Evolutionary conservation across 805 yeast species (phyloP), one percentile per base, ranked within the genome.

Genomic region (Saccharomycopsis javanensis): DNA sequence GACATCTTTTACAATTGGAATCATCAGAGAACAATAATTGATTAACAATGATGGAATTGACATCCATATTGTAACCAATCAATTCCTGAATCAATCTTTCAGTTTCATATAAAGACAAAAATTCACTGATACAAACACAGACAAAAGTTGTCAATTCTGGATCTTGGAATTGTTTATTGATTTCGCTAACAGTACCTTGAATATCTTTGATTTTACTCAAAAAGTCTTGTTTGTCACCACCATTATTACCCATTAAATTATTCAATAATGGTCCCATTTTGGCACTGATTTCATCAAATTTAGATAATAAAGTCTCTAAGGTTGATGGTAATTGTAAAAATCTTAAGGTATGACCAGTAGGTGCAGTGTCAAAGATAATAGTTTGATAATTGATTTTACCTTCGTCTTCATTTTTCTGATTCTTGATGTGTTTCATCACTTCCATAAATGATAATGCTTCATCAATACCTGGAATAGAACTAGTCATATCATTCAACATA

Each of bases 401-500:
- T 64, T 64, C 5, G 66, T 58, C 58, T 67, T 68, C 23, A 68
- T 70, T 28, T 63, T 65, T 50, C 72, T 87, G 94, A 63, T 80
- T 82, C 72, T 90, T 91, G 71, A 94, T 91, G 68, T 94, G 98
- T 70, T 94, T 94, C 79, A 94, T 81, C 34, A 94, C 98, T 73
- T 94, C 99, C 86, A 96, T 94, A 68, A 94, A 94, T 15, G 97
- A 89, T 66, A 94, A 78, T 0, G 98, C 98, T 75, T 94, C 99
- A 70, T 94, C 99, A 53, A 94, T 90, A 71, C 99, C 99, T 10
- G 99, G 99, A 61, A 94, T 90, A 2, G 96, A 85, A 6, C 94
- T 88, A 2, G 97, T 92, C 69, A 86, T 72, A 8, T 62, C 83
- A 63, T 72, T 77, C 23, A 80, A 52, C 53, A 50, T 28, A 30